Evolutionary conservation across 305 asterid species (phyloP).

Genomic region (Solanum aculeatissimum): DNA sequence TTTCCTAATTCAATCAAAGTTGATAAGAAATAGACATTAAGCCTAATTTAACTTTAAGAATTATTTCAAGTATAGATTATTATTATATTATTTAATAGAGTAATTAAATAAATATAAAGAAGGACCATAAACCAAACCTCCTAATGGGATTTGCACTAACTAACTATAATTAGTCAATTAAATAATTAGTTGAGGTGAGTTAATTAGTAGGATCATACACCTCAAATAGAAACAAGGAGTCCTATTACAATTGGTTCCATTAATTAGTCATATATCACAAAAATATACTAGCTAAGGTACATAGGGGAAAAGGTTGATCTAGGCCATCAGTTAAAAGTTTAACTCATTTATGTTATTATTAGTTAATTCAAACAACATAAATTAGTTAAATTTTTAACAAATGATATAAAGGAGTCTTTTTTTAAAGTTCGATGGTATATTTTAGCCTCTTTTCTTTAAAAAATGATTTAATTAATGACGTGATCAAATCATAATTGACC

Average conservation of each 20-base stretch:
- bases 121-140: not conserved
- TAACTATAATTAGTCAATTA: not conserved
- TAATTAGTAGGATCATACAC: not conserved
- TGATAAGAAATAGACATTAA: not conserved
- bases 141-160: not conserved
- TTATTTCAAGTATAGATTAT: not conserved
- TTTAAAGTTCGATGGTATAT: too few relatives aligned
- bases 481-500: too few relatives aligned
- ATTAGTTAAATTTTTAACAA: too few relatives aligned
- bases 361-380: too few relatives aligned
- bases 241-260: not conserved
- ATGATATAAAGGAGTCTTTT: too few relatives aligned
- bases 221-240: not conserved
- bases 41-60: not conserved
- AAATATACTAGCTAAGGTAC: not conserved
- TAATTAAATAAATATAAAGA: not conserved
- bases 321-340: too few relatives aligned
- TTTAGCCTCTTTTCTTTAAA: too few relatives aligned
- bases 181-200: not conserved
- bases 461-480: too few relatives aligned
- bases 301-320: not conserved
- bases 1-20: not conserved
- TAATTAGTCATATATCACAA: not conserved
- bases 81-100: too few relatives aligned
- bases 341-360: too few relatives aligned